Conservation (phyloP, 345 rosid species). For the Physaria fendleri region DNA sequence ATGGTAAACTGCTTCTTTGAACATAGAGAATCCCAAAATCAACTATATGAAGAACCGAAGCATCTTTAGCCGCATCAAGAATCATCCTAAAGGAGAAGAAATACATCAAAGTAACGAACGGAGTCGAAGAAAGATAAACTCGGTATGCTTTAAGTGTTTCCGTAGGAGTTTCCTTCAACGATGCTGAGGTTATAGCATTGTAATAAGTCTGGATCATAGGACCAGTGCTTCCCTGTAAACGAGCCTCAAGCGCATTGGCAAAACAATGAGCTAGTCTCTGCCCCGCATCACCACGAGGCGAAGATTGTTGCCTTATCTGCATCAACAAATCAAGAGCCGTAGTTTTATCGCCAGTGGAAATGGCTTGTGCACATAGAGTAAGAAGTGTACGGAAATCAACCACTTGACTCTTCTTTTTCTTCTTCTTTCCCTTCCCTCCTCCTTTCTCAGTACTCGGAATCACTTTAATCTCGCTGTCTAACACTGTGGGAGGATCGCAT, state of each 20-base stretch:
- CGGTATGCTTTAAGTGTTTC: constrained; percentile 58
- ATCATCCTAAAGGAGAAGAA: constrained; percentile 45
- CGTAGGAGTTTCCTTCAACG: constrained; percentile 43
- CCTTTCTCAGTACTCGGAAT: constrained; percentile 27
- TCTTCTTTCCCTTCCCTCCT: constrained; percentile 28
- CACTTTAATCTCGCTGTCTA: not conserved
- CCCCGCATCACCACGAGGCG: constrained; percentile 57
- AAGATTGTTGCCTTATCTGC: constrained; percentile 65
- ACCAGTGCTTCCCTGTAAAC: constrained; percentile 41
- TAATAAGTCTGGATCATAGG: constrained; percentile 29
- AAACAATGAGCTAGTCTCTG: constrained; percentile 80
- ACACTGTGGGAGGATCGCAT: constrained; percentile 7
- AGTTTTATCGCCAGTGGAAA: constrained; percentile 51
- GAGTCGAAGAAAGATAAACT: constrained; percentile 47
- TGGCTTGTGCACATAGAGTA: constrained; percentile 71
- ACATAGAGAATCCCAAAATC: constrained; percentile 72
- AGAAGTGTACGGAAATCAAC: constrained; percentile 68
- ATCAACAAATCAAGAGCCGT: constrained; percentile 59
- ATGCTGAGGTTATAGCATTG: constrained; percentile 25
- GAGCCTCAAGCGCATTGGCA: constrained; percentile 79
- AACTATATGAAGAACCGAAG: constrained; percentile 54
- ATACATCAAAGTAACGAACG: constrained; percentile 52
- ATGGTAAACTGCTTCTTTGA: constrained; percentile 70
- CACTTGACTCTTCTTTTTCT: constrained; percentile 39
- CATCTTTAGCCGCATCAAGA: constrained; percentile 37